Evolutionary conservation across 2,329 filamentous ascomycete species (phyloP), one percentile per base, ranked within the genome.

Genomic region (Aureobasidium lini): DNA sequence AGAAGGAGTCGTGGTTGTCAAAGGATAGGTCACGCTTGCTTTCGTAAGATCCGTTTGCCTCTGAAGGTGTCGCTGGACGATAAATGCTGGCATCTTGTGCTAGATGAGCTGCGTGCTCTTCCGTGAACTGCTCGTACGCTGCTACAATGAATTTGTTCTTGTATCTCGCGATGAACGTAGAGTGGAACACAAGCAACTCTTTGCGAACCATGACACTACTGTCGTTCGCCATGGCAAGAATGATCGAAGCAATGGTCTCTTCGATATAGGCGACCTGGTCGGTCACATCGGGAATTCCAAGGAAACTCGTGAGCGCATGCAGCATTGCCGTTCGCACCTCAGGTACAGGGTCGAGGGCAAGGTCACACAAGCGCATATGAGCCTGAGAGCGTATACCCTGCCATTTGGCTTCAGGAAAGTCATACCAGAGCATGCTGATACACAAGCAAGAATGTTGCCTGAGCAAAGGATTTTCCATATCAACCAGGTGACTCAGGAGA

Each of bases 391-490:
- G 82, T 62, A 97, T 95, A n/a, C 90, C 94, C 65, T 89, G 84
- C 89, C 93, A 97, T 71, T 97, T 97, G 0, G 92, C 93, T 69
- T 96, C 91, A 1, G 91, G 85, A 56, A 92, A 88, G 67, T 95
- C 89, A 64, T 87, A 83, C 92, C 93, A 97, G 23, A 99, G 80
- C 77, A 96, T 93, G 71, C 93, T 96, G 62, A 99, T 84, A 73
- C 93, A 97, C 8, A 99, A 80, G 70, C 92, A 96, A 16, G 91
- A 92, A 91, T 94, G 99, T 71, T 99, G 94, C 40, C 94, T 83
- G 49, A 99, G 78, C 9, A 99, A 78, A 1, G 90, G 88, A 65
- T 96, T 96, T 63, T 95, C 88, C 60, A 88, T 84, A 70, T 96
- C 94, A 62, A 84, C 83, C 42, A 97, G 79, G 73, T 97, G 92